Evolutionary conservation across 192 early-diverging fungal species (phyloP).

Genomic region (Pilaira anomala): DNA sequence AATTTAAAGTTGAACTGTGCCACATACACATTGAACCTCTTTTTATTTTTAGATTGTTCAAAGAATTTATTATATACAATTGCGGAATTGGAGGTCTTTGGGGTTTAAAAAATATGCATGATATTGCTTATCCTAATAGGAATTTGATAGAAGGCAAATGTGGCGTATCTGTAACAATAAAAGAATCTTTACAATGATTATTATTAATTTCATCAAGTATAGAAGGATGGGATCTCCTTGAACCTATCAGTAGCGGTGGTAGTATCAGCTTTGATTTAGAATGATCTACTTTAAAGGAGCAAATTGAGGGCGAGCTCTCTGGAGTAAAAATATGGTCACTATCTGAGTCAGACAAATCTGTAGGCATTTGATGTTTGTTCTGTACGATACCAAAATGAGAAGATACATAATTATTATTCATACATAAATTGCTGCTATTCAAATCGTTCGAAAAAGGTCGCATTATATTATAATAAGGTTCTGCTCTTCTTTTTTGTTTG

Average conservation of each 20-base stretch:
- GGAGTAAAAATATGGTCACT: constrained; percentile 37
- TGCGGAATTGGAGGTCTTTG: too few species aligned
- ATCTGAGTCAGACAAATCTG: constrained; percentile 3
- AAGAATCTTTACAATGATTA: not conserved
- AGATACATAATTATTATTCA: constrained; percentile 8
- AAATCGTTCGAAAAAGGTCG: not conserved
- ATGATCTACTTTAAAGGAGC: constrained; percentile 2
- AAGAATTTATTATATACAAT: too few species aligned
- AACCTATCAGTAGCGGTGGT: constrained; percentile 3
- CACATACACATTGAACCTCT: too few species aligned
- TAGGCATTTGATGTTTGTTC: constrained; percentile 13
- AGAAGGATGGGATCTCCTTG: too few species aligned
- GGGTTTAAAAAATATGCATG: not conserved
- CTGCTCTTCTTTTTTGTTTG: constrained; percentile 25
- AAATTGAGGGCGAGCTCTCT: constrained; percentile 35
- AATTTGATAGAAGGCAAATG: constrained; percentile 24
- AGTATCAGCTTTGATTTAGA: constrained; percentile 6
- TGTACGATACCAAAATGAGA: constrained; percentile 9
- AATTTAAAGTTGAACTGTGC: too few species aligned
- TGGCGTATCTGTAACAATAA: not conserved
- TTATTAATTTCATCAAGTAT: constrained; percentile 7
- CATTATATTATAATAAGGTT: not conserved
- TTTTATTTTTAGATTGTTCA: too few species aligned
- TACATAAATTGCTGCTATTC: not conserved
- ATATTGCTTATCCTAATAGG: constrained; percentile 12